Base-by-base conservation (phyloP, 345 rosid genomes). In the Rhodamnia rubescens region DNA sequence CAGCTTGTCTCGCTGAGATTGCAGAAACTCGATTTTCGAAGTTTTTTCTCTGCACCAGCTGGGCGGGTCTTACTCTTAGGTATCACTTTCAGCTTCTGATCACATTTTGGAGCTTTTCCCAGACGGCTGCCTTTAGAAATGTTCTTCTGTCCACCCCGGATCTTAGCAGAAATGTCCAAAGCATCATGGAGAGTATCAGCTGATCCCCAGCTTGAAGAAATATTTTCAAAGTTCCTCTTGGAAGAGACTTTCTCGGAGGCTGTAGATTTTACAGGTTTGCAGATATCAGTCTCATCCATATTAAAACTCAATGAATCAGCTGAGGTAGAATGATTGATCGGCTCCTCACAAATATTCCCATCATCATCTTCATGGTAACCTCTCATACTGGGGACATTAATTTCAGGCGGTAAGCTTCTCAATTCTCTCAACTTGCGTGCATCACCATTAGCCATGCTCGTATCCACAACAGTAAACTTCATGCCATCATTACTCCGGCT, bases 401-500 rank as follows among this genome's bases (percentile, higher is more conserved):
- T 82, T 86, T 86, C 93, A 75, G 86, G 69, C 1, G 93, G 93
- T 40, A 91, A 88, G 81, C 88, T 87, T 85, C 89, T 89, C 74
- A 91, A 85, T 87, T 91, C 94, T 83, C 92, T 88, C 53, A 91
- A 88, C 83, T 89, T 90, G 44, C 74, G 81, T 32, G 44, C 87
- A 74, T 84, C 87, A 52, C 90, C 89, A 11, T 82, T 87, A 32
- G 85, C 89, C 86, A 88, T 84, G 84, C 93, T 92, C 20, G 94
- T 92, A 85, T 93, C 95, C 32, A 93, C 93, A 50, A 93, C 83
- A 9, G 94, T 93, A 87, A 92, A 92, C 84, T 89, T 92, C 84
- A 86, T 86, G 74, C 32, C 86, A 69, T 88, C 86, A 26, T 26
- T 74, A 51, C 58, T 74, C 53, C n/a, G 80, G 52, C 64, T 85